Base-by-base conservation (phyloP, 371 early-diverging fungal species). In the Umbelopsis sp. region DNA sequence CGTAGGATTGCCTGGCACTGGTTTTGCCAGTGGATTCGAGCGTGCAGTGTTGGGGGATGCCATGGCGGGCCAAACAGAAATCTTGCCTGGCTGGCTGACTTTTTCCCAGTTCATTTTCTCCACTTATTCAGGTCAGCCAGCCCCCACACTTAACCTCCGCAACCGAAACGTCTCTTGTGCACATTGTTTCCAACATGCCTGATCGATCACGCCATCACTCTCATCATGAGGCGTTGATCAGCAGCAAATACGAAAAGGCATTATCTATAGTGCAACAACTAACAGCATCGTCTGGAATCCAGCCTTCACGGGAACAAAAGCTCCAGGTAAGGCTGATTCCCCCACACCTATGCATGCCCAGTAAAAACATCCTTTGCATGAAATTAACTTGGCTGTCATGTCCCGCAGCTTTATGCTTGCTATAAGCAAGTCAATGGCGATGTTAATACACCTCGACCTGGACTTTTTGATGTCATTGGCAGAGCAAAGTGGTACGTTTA, bases 401-500 rank as follows among this genome's bases (percentile, higher is more conserved):
- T 22, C 20, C 44, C 41, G 41, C 65, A 83, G 84, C 63, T 83
- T 5, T 83, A 83, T 73, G 81, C 80, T 9, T 74, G 78, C 37
- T 81, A 81, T 66, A 83, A 83, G 38, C 83, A 82, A 75, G 80
- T 76, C 12, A 70, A 76, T 32, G 83, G 83, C 4, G 68, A 82
- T 70, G 70, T 80, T 3, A 74, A 74, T 68, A 77, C 79, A 18
- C 73, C 75, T 67, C 52, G 83, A 24, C 83, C 83, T 1, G 83
- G 80, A 5, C 53, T 83, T 65, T 83, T 80, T 70, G 83, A 83
- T 70, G 73, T 80, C 44, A 78, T 80, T 51, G 83, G 83, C 20
- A 70, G 79, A 67, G 81, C 84, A 1, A 84, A 81, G 70, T 84
- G 84, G 84, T 83, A 66, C 7, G 44, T 62, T 51, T 44, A 14